Evolutionary conservation across 2,329 filamentous ascomycete species (phyloP).

Genomic region (Monilinia fructigena): DNA sequence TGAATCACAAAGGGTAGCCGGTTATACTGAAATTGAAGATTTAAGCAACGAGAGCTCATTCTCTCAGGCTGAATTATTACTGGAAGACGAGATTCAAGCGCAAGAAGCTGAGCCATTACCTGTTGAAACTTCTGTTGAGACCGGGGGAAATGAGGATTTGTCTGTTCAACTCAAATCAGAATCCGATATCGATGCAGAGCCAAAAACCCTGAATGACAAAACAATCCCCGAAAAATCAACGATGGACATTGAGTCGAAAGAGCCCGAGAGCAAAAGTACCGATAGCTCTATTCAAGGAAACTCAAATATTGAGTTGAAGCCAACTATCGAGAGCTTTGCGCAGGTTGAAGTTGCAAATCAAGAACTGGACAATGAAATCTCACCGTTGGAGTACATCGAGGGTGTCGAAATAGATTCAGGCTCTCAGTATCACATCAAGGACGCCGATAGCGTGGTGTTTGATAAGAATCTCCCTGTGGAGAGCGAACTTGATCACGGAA

Average conservation of each 20-base stretch:
- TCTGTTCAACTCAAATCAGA: neutral
- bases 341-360: neutral
- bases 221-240: neutral
- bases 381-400: neutral
- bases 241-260: no score
- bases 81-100: neutral
- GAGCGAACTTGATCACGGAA: no score
- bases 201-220: accelerated
- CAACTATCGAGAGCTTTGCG: accelerated
- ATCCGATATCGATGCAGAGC: accelerated
- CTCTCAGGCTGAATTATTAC: neutral
- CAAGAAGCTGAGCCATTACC: neutral
- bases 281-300: no score
- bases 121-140: accelerated
- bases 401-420: neutral
- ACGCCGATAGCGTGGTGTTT: accelerated
- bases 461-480: neutral
- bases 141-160: neutral
- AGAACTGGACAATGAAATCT: accelerated
- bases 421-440: no score
- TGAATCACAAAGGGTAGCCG: accelerated
- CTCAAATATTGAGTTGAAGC: accelerated
- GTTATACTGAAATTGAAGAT: neutral
- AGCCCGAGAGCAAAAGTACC: accelerated
- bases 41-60: neutral